Base-by-base conservation (phyloP, 2,329 filamentous ascomycete genomes). In the Hysterium pulicare region DNA sequence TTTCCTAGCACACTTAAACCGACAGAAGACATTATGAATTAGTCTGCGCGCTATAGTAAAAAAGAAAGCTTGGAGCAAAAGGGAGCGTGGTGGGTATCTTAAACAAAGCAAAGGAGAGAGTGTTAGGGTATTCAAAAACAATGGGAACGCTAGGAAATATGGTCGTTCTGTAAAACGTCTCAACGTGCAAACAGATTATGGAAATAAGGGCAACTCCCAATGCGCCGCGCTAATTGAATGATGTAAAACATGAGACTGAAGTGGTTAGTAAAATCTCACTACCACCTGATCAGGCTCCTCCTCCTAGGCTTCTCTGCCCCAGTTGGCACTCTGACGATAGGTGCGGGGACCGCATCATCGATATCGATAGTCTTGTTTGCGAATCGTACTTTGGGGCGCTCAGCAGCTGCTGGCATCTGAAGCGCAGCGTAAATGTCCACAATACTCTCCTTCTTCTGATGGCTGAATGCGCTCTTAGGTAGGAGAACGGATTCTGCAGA, bases 21-120 rank as follows among this genome's bases (percentile, higher is more conserved):
- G n/a, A n/a, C n/a, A 24, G 3, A 26, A 24, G 35, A 38, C 35
- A 38, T 38, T 38, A 38, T 10, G 19, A 38, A 17, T 38, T 24
- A 38, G 10, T 38, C 28, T n/a, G 13, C 24, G 10, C 35, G n/a
- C n/a, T 19, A 15, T 24, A 6, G 21, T 38, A 31, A 31, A 16
- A 11, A 31, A 11, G 13, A 31, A 31, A 31, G 16, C 4, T 16
- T n/a, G 8, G 16, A 16, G 16, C 16, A 31, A n/a, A 31, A 31
- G 16, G 28, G 16, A 31, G 16, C 28, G 13, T 19, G 16, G 5
- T n/a, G n/a, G n/a, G n/a, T n/a, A n/a, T n/a, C n/a, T n/a, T 17
- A 11, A 34, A 17, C 32, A 34, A 15, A 34, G 11, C 13, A 34
- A 34, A 19, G 11, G 20, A 38, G 35, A 20, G 35, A 26, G 35